phyloP scores from a whole-genome alignment of 2,329 filamentous ascomycete species.

The Nigrograna mackinnonii region DNA sequence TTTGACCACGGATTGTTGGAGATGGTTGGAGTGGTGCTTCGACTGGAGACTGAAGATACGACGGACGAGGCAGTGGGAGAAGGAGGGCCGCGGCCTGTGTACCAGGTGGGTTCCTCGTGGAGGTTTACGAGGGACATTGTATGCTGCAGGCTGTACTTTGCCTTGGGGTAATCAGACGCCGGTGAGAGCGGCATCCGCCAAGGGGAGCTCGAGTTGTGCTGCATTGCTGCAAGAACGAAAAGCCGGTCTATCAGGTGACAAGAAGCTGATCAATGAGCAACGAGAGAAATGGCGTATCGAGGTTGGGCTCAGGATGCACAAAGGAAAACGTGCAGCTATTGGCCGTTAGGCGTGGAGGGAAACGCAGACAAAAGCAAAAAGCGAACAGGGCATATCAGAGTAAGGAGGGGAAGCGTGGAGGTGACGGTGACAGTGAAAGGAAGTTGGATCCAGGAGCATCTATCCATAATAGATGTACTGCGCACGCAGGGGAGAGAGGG shows the following conservation, averaged over 20 bases:
- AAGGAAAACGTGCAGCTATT: conserved; percentile 18
- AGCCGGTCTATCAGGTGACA: conserved; percentile 22
- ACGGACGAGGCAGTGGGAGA: conserved; percentile 44
- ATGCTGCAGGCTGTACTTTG: conserved; percentile 39
- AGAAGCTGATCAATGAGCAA: conserved; percentile 24
- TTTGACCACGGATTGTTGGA: conserved; percentile 44
- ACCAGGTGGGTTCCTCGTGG: conserved; percentile 41
- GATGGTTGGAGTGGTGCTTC: conserved; percentile 41
- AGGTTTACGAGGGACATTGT: conserved; percentile 46
- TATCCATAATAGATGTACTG: conserved; percentile 38
- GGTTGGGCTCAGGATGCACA: conserved; percentile 17
- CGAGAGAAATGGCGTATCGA: conserved; percentile 15
- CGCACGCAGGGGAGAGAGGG: conserved; percentile 11
- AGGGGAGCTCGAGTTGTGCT: conserved; percentile 36
- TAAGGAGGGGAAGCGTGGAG: conserved; percentile 25
- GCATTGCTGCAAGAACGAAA: conserved; percentile 31
- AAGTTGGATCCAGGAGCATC: conserved; percentile 32
- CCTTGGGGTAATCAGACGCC: conserved; percentile 33
- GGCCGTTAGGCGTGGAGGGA: conserved; percentile 13
- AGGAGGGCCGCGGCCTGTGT: conserved; percentile 32
- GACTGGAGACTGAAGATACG: conserved; percentile 39
- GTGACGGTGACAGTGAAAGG: conserved; percentile 18
- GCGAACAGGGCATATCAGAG: conserved; percentile 31
- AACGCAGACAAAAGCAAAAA: conserved; percentile 28
- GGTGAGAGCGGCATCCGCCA: conserved; percentile 31